Base-by-base conservation (phyloP, 73 alveolate genomes). In the Paraurostyla sp. region DNA sequence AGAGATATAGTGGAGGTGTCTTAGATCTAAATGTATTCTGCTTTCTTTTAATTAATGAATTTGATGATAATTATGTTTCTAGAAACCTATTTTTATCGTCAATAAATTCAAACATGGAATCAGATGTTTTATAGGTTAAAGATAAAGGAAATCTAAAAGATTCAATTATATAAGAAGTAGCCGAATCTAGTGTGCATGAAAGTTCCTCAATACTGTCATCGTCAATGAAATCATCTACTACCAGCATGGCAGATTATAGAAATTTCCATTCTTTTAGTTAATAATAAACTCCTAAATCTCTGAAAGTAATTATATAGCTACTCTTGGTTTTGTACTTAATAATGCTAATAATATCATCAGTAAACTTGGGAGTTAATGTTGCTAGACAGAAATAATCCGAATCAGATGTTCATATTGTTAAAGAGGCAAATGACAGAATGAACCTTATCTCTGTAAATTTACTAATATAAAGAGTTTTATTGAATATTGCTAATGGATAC, bases 1-100 rank as follows among this genome's bases (percentile, higher is more conserved):
- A 62, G 30, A 15, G 80, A 23, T 62, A 62, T 62, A 62, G 80
- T 29, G 80, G 80, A 62, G 80, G 80, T 22, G 80, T 62, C 7
- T 29, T 62, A 23, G 80, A 62, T 22, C 11, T 62, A 11, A 62
- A 62, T 36, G 29, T 62, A 29, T 62, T 62, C 52, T 62, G 80
- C 80, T 62, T 62, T 32, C 25, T 36, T 15, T 62, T 62, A 29
- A n/a, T 62, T 4, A 9, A 62, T 22, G 80, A 62, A 32, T 16
- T 22, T 11, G 80, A 62, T 23, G 80, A 36, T 3, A 62, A 52
- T 52, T 18, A 25, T 52, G 33, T 52, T 18, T 52, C 33, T 4
- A 52, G 69, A 52, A 52, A 52, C 30, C 4, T 52, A 6, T 4
- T 9, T 52, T 6, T 9, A 9, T 25, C 4, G 4, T 52, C 13